Evolutionary conservation across 305 asterid genomes (phyloP), one percentile per base, ranked within the genome.

Genomic region (Euphrasia arctica): DNA sequence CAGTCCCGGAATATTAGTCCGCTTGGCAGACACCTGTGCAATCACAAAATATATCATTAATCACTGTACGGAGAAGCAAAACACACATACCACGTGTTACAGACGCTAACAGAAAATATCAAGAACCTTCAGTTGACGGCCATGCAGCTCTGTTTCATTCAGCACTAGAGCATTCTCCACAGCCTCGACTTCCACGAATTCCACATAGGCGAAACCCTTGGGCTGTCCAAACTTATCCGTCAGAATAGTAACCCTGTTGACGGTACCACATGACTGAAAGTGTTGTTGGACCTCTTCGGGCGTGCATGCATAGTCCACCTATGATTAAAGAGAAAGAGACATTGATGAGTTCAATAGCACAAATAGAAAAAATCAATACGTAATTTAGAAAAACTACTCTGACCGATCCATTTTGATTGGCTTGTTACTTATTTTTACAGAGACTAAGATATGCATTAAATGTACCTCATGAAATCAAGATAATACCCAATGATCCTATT

Each of bases 1-100:
- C 87, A 81, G 62, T 41, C 90, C 87, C 34, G 90, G 90, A 59
- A 83, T 62, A 74, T 84, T 84, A 42, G 91, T 84, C 63, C 91
- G 75, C 77, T 84, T 84, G 59, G 80, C 84, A 48, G 80, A 80
- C 27, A 84, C 84, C 91, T 84, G 75, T 55, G 31, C 47, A 55
- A 66, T 31, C 50, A 54, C 60, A 72, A 51, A 51, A 4, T 7
- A 14, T 28, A 28, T 34, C 4, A 58, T 22, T 64, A 29, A 67
- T 31, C 50, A 31, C 12, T 54, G 39, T 27, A 41, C 57, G 48
- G 57, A 70, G 43, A 60, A 12, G 34, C 14, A 32, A 48, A 67
- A 39, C 27, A 18, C 11, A 8, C 9, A 39, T 39, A 8, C 45
- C 45, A 3, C 45, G 45, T 39, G 12, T 39, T 39, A 39, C 45